Evolutionary conservation across 2,329 filamentous ascomycete species (phyloP), one percentile per base, ranked within the genome.

Genomic region (Fusarium brevicatenulatum): DNA sequence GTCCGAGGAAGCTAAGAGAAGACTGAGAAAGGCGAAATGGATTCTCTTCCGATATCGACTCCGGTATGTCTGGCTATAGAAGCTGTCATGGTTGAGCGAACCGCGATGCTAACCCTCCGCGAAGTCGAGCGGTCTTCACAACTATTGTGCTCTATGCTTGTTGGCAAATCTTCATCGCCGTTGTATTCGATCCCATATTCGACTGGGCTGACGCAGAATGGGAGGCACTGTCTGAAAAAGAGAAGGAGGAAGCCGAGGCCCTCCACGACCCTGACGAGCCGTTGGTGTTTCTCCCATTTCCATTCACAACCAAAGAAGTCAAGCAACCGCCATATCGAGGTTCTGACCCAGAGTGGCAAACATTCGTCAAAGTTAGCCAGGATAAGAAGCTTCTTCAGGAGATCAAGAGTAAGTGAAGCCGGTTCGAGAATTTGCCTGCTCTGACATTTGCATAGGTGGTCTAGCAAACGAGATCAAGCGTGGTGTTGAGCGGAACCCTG

Each of bases 281-380:
- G 4, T 72, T 86, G 19, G 25, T 85, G 9, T 92, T 92, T 68
- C 85, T 93, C 12, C 89, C 91, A 0, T 87, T 92, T 58, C 89
- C 90, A 7, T 89, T 89, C 47, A 90, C 88, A 5, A 88, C 85
- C 2, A 85, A 84, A 55, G 73, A 83, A 64, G 80, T 89, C 23
- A 81, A 84, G 21, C 84, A 86, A 36, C 77, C 80, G 36, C 87
- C 86, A 5, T 91, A 91, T 77, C 84, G 83, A 67, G 85, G 85
- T 57, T 83, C 82, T 32, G 90, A 91, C 72, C 90, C 90, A 6
- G 91, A 93, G 79, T 92, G 89, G 89, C 82, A 85, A 69, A 83
- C 85, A 54, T 93, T 91, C 71, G 77, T 90, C 21, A 86, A 86
- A 62, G 82, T 92, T n/a, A 88, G 86, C 68, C 86, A 85, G 70